phyloP scores from a whole-genome alignment of 495 filamentous ascomycete genomes.

The Articulospora tetracladia region DNA sequence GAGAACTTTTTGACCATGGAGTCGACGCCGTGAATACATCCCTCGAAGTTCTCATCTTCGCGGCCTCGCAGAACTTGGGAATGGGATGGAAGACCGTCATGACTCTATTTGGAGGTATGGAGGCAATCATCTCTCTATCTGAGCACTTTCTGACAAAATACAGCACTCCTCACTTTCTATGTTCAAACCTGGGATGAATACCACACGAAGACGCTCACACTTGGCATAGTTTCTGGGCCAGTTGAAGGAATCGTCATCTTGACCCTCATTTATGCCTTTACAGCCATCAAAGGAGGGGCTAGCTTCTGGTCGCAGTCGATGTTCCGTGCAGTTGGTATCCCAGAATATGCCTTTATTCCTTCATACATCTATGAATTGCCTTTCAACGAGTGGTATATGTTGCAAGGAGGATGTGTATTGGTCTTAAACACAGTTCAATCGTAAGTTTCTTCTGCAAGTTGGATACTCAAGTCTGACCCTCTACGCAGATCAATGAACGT shows the following conservation, averaged over 20 bases:
- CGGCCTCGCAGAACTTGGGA: constrained; percentile 85
- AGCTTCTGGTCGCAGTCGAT: constrained; percentile 89
- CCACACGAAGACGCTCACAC: constrained; percentile 90
- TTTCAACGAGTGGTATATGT: constrained; percentile 89
- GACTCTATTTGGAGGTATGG: constrained; percentile 76
- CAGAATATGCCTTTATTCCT: constrained; percentile 62
- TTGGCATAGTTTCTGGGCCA: constrained; percentile 89
- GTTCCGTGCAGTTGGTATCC: constrained; percentile 67
- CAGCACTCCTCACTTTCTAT: constrained; percentile 86
- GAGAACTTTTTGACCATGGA: constrained; percentile 96
- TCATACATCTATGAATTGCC: constrained; percentile 66
- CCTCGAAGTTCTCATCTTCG: constrained; percentile 91
- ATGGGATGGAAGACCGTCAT: constrained; percentile 88
- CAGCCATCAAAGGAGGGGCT: constrained; percentile 78
- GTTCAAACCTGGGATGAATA: constrained; percentile 99
- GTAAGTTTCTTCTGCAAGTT: constrained; percentile 12
- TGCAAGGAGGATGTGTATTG: constrained; percentile 81
- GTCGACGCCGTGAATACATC: constrained; percentile 95
- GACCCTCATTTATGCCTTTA: constrained; percentile 77
- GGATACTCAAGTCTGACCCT: not conserved
- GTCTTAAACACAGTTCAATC: constrained; percentile 66
- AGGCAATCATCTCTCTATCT: not conserved
- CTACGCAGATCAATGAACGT: constrained; percentile 72
- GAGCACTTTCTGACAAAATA: constrained; percentile 17
- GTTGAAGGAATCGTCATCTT: constrained; percentile 92